These are phyloP conservation scores for Serendipita sp. DNA, from an alignment of 768 basidiomycete genomes.

Conservation along the genomic window DNA sequence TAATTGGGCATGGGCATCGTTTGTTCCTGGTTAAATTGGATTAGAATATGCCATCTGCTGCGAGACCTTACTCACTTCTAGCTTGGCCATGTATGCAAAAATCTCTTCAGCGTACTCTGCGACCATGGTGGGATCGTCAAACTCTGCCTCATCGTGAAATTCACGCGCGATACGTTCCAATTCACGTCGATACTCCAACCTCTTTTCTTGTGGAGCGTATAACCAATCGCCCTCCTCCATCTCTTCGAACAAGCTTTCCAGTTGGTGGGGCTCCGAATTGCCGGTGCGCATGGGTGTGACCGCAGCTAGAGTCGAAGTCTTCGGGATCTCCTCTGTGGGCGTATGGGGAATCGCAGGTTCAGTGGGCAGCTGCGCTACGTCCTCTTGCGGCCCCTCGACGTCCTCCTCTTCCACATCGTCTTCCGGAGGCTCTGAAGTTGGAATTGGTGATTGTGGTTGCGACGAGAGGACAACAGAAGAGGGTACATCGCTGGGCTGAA, in stretches of 20 bases:
- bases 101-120: conserved; percentile 99
- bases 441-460: not conserved
- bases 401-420: not conserved
- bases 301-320: conserved; percentile 36
- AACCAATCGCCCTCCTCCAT: conserved; percentile 2
- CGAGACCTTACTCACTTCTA: conserved; percentile 49
- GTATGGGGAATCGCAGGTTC: not conserved
- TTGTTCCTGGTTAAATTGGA: conserved; percentile 39
- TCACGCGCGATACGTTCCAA: conserved; percentile 13
- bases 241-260: not conserved
- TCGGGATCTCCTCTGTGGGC: conserved; percentile 16
- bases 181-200: conserved; percentile 14
- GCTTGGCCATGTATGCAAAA: conserved; percentile 85
- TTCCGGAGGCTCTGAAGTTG: not conserved
- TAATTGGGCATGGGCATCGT: conserved; percentile 88
- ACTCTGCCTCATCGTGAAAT: conserved; percentile 26
- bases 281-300: conserved; percentile 18
- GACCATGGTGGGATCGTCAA: conserved; percentile 72
- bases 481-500: conserved; percentile 14
- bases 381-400: conserved; percentile 24
- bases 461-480: conserved; percentile 8
- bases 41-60: conserved; percentile 12
- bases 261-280: not conserved
- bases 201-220: not conserved
- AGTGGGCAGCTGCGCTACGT: not conserved